These are phyloP conservation scores for Verticillium klebahnii DNA, from an alignment of 2,329 filamentous ascomycete genomes.

Conservation along the genomic window DNA sequence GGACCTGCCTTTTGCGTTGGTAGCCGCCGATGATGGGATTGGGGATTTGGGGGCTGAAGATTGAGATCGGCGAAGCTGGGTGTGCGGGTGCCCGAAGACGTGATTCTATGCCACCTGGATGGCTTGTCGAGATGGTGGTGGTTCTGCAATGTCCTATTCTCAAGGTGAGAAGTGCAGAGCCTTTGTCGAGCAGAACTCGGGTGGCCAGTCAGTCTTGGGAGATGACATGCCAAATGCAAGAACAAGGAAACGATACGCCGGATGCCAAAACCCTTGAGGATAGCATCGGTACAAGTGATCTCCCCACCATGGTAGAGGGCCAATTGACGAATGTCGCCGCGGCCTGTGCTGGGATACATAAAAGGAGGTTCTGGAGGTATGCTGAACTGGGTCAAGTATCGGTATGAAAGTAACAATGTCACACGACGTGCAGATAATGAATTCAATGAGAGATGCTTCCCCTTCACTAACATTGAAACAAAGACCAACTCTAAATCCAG, in stretches of 20 bases:
- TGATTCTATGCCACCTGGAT: background rate
- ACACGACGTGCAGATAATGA: background rate
- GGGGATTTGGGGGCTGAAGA: background rate
- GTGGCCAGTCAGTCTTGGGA: background rate
- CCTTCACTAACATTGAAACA: no score
- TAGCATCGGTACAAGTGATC: background rate
- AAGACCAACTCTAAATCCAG: no score
- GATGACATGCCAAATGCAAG: background rate
- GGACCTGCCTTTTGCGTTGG: background rate
- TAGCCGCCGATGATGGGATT: background rate
- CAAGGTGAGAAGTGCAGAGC: background rate
- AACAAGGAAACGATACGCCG: background rate
- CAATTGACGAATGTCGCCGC: background rate
- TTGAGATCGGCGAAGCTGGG: background rate
- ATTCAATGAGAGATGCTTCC: background rate
- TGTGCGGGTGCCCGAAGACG: background rate
- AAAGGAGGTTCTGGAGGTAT: no score
- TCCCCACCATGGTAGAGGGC: background rate
- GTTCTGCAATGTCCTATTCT: background rate
- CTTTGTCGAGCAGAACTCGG: background rate
- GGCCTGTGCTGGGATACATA: no score
- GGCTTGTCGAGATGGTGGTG: background rate
- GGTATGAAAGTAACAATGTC: no score
- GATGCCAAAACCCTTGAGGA: background rate
- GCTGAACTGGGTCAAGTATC: no score